phyloP scores from a whole-genome alignment of 352 stramenopile genomes.

The Phytopythium oedochilum region DNA sequence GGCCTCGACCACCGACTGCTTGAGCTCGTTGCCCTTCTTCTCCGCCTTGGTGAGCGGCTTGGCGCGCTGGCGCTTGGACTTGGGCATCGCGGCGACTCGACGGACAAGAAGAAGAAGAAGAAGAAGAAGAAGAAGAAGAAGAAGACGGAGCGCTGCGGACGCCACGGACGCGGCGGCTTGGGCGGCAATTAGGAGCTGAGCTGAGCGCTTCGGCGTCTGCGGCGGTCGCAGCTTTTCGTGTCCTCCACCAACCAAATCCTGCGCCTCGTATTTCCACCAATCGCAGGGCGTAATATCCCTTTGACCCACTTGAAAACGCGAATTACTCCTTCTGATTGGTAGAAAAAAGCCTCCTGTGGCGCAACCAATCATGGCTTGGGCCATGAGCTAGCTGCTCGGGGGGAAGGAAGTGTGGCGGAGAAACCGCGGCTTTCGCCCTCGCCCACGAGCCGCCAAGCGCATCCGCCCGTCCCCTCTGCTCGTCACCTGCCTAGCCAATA shows the following conservation, averaged over 20 bases:
- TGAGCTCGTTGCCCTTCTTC: conserved; percentile 96
- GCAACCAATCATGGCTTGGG: conserved; percentile 41
- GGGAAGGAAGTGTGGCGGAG: not conserved
- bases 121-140: not conserved
- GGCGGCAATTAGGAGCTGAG: not conserved
- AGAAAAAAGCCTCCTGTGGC: conserved; percentile 21
- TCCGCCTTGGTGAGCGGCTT: conserved; percentile 94
- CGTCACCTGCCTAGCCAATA: not conserved
- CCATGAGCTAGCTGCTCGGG: not conserved
- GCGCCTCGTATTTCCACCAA: conserved; percentile 36
- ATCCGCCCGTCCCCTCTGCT: not conserved
- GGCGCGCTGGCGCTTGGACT: conserved; percentile 82
- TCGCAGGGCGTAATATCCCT: not conserved
- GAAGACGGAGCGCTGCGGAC: too few species aligned
- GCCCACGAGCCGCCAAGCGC: conserved; percentile 16
- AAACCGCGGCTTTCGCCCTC: conserved; percentile 11
- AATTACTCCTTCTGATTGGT: conserved; percentile 22
- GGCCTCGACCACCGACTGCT: conserved; percentile 92
- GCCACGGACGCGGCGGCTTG: not conserved
- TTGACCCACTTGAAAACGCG: not conserved
- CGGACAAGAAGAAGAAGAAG: not conserved
- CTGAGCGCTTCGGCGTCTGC: not conserved
- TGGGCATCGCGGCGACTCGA: conserved; percentile 50
- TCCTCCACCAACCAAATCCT: conserved; percentile 53
- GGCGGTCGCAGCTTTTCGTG: conserved; percentile 12